Evolutionary conservation across 352 stramenopile species (phyloP).

Genomic region (Nothophytophthora sp.): DNA sequence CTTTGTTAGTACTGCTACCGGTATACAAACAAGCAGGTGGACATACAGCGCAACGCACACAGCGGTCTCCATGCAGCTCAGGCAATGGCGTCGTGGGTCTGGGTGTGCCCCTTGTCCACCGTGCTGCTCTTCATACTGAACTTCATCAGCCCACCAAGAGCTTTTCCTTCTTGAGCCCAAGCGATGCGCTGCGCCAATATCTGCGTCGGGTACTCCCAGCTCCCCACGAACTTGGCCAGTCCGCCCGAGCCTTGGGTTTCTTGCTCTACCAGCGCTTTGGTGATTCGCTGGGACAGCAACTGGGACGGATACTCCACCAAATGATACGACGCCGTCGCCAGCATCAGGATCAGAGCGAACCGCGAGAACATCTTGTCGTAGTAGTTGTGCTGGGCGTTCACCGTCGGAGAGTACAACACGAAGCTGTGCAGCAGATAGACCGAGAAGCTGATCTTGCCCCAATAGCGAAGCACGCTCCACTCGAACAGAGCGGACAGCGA

Average conservation of each 20-base stretch:
- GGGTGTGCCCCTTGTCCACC: constrained; percentile 11
- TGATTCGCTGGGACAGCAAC: constrained; percentile 40
- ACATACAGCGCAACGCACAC: too few species aligned
- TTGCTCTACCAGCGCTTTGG: constrained; percentile 25
- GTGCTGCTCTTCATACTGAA: constrained; percentile 9
- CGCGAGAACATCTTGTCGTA: constrained; percentile 37
- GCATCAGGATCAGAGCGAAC: constrained; percentile 26
- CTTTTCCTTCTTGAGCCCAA: constrained; percentile 17
- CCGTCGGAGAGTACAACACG: constrained; percentile 24
- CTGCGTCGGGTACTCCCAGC: constrained; percentile 22
- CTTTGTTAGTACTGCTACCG: too few species aligned
- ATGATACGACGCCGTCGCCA: constrained; percentile 35
- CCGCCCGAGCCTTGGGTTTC: constrained; percentile 22
- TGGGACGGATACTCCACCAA: constrained; percentile 61
- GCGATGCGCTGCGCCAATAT: constrained; percentile 18
- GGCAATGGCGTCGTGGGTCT: constrained; percentile 12
- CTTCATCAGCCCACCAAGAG: constrained; percentile 18
- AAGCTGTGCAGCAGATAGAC: constrained; percentile 53
- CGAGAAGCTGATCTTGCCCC: constrained; percentile 49
- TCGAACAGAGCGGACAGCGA: constrained; percentile 35
- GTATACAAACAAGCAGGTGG: too few species aligned
- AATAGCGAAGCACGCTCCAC: constrained; percentile 41
- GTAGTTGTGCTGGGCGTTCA: constrained; percentile 28
- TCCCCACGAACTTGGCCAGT: constrained; percentile 21
- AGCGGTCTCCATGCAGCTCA: too few species aligned